A percentile compares a stretch with the other conserved stretches of the same genome.
phyloP scores from a whole-genome alignment of 176 grass and related monocot species.

The Tillandsia leiboldiana region DNA sequence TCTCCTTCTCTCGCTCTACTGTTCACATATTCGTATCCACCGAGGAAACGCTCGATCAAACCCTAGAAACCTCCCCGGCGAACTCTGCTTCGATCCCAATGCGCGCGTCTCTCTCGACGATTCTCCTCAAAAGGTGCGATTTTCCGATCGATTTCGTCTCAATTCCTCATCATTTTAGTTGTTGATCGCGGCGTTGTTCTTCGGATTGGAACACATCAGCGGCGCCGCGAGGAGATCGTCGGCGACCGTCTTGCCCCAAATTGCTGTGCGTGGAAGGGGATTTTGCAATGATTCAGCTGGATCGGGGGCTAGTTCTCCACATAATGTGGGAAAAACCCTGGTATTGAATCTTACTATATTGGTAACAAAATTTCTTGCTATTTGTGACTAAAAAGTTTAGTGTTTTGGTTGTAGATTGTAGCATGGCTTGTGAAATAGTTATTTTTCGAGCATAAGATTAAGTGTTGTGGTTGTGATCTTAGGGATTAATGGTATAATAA shows the following conservation, averaged over 20 bases:
- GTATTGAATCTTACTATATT: neutral
- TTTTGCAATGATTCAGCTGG: neutral
- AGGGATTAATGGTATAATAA: neutral
- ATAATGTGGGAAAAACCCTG: neutral
- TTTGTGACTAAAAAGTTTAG: neutral
- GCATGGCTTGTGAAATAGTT: neutral
- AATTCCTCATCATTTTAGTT: neutral
- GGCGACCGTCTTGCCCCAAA: neutral
- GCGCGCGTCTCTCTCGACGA: too few relatives aligned
- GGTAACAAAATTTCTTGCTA: neutral
- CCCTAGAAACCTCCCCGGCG: too few relatives aligned
- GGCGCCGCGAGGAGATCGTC: neutral
- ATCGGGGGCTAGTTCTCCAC: neutral
- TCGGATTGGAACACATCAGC: neutral
- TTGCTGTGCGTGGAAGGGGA: neutral
- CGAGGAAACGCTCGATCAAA: too few relatives aligned
- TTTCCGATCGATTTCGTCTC: too few relatives aligned
- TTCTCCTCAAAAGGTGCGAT: too few relatives aligned
- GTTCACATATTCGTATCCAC: too few relatives aligned
- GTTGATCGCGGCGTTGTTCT: neutral
- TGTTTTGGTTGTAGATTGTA: neutral
- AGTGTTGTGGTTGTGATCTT: neutral
- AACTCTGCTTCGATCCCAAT: too few relatives aligned
- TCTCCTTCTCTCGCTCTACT: too few relatives aligned
- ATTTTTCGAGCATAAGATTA: neutral